A percentile compares a stretch with the other conserved stretches of the same genome.
Evolutionary conservation across 108 stramenopile genomes (phyloP).

Genomic region (Skeletonema costatum): DNA sequence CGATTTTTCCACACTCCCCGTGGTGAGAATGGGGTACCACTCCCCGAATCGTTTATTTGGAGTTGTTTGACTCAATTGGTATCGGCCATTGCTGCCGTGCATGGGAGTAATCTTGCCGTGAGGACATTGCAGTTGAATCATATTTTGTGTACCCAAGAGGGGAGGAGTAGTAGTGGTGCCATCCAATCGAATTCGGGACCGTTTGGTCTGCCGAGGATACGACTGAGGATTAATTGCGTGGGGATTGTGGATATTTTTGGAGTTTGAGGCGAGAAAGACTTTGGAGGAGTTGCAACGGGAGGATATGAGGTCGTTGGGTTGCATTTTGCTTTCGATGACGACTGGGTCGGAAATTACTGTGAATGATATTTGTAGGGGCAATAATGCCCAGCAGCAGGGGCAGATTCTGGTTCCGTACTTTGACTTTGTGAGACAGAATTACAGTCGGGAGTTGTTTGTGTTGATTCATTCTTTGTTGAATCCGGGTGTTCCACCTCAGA

Average conservation of each 20-base stretch:
- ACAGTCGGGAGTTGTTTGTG: slow-evolving; percentile 71
- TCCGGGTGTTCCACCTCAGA: slow-evolving; percentile 53
- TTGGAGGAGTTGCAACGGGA: slow-evolving; percentile 81
- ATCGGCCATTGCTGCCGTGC: slow-evolving; percentile 73
- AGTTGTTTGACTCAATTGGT: slow-evolving; percentile 84
- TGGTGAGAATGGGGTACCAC: slow-evolving; percentile 31
- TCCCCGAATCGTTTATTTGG: slow-evolving; percentile 86
- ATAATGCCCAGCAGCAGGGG: slow-evolving; percentile 16
- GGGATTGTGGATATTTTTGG: slow-evolving; percentile 87
- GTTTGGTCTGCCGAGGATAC: slow-evolving; percentile 45
- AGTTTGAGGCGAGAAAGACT: slow-evolving; percentile 82
- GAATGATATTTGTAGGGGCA: slow-evolving; percentile 41
- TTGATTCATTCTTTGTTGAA: slow-evolving; percentile 71
- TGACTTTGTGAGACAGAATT: slow-evolving; percentile 73
- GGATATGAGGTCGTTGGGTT: slow-evolving; percentile 85
- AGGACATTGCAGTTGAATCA: slow-evolving; percentile 77
- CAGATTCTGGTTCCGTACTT: slow-evolving; percentile 33
- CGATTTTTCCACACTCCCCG: slow-evolving; percentile 48
- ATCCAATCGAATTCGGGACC: slow-evolving; percentile 23
- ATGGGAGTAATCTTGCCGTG: slow-evolving; percentile 76
- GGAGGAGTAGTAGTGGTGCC: slow-evolving; percentile 8
- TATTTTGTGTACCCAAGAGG: slow-evolving; percentile 54
- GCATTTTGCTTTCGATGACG: slow-evolving; percentile 79
- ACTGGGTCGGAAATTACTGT: slow-evolving; percentile 73
- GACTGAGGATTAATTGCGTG: slow-evolving; percentile 79